Conservation (phyloP, 345 rosid genomes). For the Salix dunnii region DNA sequence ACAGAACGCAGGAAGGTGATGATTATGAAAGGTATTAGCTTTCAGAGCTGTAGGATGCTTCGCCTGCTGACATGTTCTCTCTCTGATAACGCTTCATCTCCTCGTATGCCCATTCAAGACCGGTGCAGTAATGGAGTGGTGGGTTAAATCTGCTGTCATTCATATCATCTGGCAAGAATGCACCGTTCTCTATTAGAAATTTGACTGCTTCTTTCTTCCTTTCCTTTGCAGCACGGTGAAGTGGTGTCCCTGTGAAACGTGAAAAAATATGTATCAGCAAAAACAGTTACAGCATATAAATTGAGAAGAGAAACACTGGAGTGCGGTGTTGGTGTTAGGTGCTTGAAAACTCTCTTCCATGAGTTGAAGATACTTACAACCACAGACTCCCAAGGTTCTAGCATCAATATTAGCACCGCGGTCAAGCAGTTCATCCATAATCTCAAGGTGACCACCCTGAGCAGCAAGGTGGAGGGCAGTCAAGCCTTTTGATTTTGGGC, state of each 20-base stretch:
- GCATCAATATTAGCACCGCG: slow-evolving; percentile 96
- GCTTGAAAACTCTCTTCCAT: not conserved
- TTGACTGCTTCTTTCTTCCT: slow-evolving; percentile 80
- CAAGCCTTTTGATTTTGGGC: slow-evolving; percentile 84
- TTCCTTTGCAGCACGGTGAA: slow-evolving; percentile 86
- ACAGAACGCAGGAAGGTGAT: not conserved
- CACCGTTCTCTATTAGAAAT: slow-evolving; percentile 82
- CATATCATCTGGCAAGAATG: slow-evolving; percentile 83
- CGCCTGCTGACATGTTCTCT: slow-evolving; percentile 40
- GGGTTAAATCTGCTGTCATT: slow-evolving; percentile 85
- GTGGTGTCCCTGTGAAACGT: slow-evolving; percentile 71
- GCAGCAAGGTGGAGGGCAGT: slow-evolving; percentile 98
- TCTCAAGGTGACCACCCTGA: slow-evolving; percentile 84
- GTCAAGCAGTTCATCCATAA: slow-evolving; percentile 88
- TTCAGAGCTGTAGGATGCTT: slow-evolving; percentile 54
- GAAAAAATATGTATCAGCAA: not conserved
- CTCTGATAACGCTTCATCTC: slow-evolving; percentile 58
- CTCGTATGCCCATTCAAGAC: slow-evolving; percentile 98
- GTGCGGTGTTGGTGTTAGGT: not conserved
- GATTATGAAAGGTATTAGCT: slow-evolving; percentile 15
- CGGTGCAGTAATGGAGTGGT: slow-evolving; percentile 88
- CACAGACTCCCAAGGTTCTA: slow-evolving; percentile 88
- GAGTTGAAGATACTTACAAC: slow-evolving; percentile 45
- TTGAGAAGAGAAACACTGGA: not conserved
- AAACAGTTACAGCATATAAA: not conserved